Evolutionary conservation across 1,284 basidiomycete species (phyloP).

Genomic region (Cutaneotrichosporon sp.): DNA sequence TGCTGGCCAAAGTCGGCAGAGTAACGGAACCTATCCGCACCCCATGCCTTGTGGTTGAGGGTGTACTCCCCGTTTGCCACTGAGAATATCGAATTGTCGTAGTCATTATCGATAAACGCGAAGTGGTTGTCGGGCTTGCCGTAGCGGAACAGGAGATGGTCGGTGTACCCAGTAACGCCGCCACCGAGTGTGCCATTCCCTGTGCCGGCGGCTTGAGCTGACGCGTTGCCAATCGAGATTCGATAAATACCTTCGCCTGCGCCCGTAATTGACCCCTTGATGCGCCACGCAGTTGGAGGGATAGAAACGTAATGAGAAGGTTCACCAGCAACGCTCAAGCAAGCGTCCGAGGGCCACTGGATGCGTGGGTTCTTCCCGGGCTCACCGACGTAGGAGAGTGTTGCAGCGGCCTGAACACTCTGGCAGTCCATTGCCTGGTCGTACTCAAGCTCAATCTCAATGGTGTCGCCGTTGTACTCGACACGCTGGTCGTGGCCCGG

Average conservation of each 20-base stretch:
- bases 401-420: slow-evolving; percentile 58
- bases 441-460: slow-evolving; percentile 71
- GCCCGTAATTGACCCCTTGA: slow-evolving; percentile 67
- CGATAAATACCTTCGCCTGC: slow-evolving; percentile 19
- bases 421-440: slow-evolving; percentile 68
- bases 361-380: slow-evolving; percentile 56
- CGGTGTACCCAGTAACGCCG: slow-evolving; percentile 48
- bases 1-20: slow-evolving; percentile 77
- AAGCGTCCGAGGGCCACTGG: slow-evolving; percentile 30
- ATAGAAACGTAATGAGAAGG: slow-evolving; percentile 53
- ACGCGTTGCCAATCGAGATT: slow-evolving; percentile 53
- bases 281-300: slow-evolving; percentile 61
- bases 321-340: slow-evolving; percentile 50
- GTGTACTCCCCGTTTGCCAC: slow-evolving; percentile 61
- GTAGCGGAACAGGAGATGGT: slow-evolving; percentile 74
- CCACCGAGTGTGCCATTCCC: slow-evolving; percentile 23
- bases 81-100: slow-evolving; percentile 59
- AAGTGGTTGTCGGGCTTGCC: slow-evolving; percentile 68
- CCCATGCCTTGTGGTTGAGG: slow-evolving; percentile 72
- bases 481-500: slow-evolving; percentile 81
- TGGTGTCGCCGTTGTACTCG: slow-evolving; percentile 54
- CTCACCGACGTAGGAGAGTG: slow-evolving; percentile 62
- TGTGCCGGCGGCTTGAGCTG: slow-evolving; percentile 15
- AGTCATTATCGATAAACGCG: slow-evolving; percentile 71
- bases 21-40: slow-evolving; percentile 82